A percentile compares a stretch with the other conserved stretches of the same genome.
Conservation (phyloP, 2,329 filamentous ascomycete genomes). For the Tolypocladium sp. region DNA sequence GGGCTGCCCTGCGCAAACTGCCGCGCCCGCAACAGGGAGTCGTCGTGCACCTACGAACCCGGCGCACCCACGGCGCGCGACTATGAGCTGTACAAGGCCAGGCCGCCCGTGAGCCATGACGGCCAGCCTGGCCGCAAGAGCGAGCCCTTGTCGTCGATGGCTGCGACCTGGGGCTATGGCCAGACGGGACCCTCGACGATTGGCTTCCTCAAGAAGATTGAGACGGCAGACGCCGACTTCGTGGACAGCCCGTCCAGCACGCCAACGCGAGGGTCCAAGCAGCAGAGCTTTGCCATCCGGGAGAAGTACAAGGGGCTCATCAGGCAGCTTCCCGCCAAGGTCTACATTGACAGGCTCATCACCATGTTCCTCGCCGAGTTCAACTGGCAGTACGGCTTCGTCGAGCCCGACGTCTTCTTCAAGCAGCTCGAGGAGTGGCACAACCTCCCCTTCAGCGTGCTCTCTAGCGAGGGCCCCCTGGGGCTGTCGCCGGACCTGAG, state of each 20-base stretch:
- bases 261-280: constrained; percentile 8
- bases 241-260: constrained; percentile 8
- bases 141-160: constrained; percentile 29
- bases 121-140: constrained; percentile 3
- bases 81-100: constrained; percentile 6
- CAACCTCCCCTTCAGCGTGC: constrained; percentile 38
- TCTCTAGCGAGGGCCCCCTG: constrained; percentile 40
- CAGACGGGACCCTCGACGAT: constrained; percentile 42
- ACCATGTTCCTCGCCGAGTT: constrained; percentile 46
- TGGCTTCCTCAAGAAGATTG: constrained; percentile 45
- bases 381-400: constrained; percentile 48
- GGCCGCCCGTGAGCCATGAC: background rate
- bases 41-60: constrained; percentile 48
- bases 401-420: constrained; percentile 45
- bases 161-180: constrained; percentile 46
- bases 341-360: constrained; percentile 45
- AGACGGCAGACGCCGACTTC: constrained; percentile 29
- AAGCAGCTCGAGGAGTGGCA: constrained; percentile 46
- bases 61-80: constrained; percentile 33
- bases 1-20: constrained; percentile 52
- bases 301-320: constrained; percentile 52
- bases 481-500: constrained; percentile 41
- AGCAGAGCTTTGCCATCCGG: constrained; percentile 28
- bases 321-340: constrained; percentile 45
- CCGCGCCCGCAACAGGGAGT: constrained; percentile 44